Percentiles rank a stretch among this genome's conserved stretches.
Conservation (phyloP, 495 filamentous ascomycete genomes). For the Evansstolkia leycettana region DNA sequence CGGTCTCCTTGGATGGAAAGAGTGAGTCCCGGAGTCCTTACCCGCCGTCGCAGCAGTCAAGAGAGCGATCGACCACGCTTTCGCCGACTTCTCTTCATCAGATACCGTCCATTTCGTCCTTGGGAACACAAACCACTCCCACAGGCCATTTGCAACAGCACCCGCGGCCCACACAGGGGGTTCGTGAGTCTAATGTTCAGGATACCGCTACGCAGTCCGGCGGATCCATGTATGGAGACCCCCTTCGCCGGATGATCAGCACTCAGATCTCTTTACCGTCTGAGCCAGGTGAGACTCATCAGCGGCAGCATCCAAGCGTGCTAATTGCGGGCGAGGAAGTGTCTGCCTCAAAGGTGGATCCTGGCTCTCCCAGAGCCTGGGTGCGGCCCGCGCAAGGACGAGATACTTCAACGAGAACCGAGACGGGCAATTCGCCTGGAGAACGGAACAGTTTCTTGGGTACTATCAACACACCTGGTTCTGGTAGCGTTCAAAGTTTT, state of each 20-base stretch:
- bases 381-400: neutral
- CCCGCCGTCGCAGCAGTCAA: neutral
- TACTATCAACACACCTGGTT: neutral
- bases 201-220: conserved; percentile 8
- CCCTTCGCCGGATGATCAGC: neutral
- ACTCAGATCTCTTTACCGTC: neutral
- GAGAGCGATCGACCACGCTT: conserved; percentile 1
- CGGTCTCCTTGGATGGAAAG: too few species aligned
- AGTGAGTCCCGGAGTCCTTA: too few species aligned
- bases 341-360: neutral
- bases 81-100: conserved; percentile 3
- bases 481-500: conserved; percentile 2
- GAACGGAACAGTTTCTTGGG: conserved; percentile 1
- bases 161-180: too few species aligned
- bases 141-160: too few species aligned
- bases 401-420: neutral
- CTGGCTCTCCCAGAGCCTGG: too few species aligned
- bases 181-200: too few species aligned
- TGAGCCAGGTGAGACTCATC: neutral
- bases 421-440: neutral
- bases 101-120: conserved; percentile 9
- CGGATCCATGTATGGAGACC: conserved; percentile 2
- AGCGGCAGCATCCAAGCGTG: neutral
- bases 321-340: neutral
- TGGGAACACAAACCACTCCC: conserved; percentile 2